phyloP scores from a whole-genome alignment of 345 rosid species.

The Pelargonium nanum region DNA sequence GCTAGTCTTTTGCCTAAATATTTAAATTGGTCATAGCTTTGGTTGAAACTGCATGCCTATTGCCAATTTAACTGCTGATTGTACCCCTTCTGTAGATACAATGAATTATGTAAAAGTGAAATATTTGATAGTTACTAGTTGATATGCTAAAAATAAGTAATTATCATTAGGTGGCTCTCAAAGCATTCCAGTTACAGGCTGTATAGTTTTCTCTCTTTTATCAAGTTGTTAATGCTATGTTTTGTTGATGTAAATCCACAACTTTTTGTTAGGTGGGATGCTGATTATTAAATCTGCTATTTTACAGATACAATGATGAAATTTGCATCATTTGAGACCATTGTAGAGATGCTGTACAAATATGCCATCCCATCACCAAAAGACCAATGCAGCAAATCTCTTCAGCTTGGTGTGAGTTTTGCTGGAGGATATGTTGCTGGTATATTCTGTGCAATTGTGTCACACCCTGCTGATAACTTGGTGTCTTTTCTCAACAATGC shows the following conservation, averaged over 20 bases:
- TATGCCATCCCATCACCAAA: slow-evolving; percentile 72
- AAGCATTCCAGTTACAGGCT: no score
- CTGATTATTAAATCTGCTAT: slow-evolving; percentile 1
- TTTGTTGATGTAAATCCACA: background rate
- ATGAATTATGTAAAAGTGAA: background rate
- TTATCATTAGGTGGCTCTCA: no score
- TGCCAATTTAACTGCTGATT: no score
- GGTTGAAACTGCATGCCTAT: no score
- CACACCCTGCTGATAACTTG: slow-evolving; percentile 93
- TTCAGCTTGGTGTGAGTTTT: slow-evolving; percentile 89
- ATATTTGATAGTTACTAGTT: background rate
- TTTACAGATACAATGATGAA: slow-evolving; percentile 93
- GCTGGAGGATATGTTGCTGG: slow-evolving; percentile 94
- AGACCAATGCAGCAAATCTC: slow-evolving; percentile 61
- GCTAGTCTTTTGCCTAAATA: no score
- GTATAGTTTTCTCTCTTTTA: background rate
- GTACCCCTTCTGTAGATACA: no score
- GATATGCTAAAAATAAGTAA: background rate
- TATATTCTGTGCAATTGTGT: slow-evolving; percentile 68
- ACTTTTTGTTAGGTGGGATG: background rate
- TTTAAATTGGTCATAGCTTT: no score
- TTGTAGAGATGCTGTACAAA: slow-evolving; percentile 81
- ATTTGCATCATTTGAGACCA: slow-evolving; percentile 77
- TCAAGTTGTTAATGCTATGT: background rate
- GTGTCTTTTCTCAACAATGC: slow-evolving; percentile 98